Base-by-base conservation (phyloP, 1,284 basidiomycete genomes). In the Porphyrellus sp. region DNA sequence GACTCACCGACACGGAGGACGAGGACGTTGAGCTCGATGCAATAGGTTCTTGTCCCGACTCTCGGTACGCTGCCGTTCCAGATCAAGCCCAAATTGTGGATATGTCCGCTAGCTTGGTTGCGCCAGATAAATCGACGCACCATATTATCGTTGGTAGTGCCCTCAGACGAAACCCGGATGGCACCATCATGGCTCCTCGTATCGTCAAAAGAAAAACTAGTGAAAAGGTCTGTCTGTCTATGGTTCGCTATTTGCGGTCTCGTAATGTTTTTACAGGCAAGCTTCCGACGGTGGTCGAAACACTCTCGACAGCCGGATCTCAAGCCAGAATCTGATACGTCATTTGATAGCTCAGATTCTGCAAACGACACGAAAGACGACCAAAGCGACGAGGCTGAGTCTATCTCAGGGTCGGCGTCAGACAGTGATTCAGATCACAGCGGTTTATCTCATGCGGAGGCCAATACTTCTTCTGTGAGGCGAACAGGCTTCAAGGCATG, bases 271-370 rank as follows among this genome's bases (percentile, higher is more conserved):
- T 8, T 28, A n/a, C 23, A 75, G 73, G 64, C 63, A 45, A 55
- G 55, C 43, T 77, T 75, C 60, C 67, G 65, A 46, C 70, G 65
- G 45, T 78, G 79, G 80, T 72, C 77, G 48, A 61, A 55, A 23
- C 58, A 37, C 38, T 31, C 56, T 55, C 58, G 53, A 23, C 59
- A 53, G 33, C 56, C 59, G 31, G 47, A 52, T 8, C 42, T 56
- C 5, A 60, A 66, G 1, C 59, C 62, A 8, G 73, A 76, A 12
- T 83, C 83, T 5, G 83, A 86, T 49, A 74, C 77, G 4, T 87
- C 86, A 0, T 91, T 86, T 55, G 83, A 89, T 65, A 89, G 86
- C 62, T 89, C 88, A 4, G 85, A 88, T 65, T 89, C 86, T 20
- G 82, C 74, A 8, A 74, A 82, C 56, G 84, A 86, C 57, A 67